Percentiles rank a stretch among this genome's conserved stretches.
phyloP scores from a whole-genome alignment of 495 filamentous ascomycete species.

The Alectoria sarmentosa region DNA sequence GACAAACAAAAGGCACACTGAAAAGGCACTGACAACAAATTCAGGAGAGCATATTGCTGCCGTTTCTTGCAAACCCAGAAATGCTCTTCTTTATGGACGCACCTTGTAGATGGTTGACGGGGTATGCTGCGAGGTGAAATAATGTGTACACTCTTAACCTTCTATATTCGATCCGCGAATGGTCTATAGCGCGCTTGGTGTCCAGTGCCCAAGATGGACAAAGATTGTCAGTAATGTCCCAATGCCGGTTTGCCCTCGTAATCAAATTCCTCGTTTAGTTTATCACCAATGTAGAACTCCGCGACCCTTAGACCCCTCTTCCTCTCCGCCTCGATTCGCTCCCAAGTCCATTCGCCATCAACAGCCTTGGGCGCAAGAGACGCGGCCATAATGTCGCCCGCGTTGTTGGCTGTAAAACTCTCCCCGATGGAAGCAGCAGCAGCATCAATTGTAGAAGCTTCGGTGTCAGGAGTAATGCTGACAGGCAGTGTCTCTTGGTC shows the following conservation, averaged over 20 bases:
- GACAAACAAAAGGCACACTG: too few relatives aligned
- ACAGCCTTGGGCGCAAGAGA: constrained; percentile 9
- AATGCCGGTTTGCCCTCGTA: constrained; percentile 20
- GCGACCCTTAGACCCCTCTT: constrained; percentile 47
- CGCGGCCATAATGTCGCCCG: constrained; percentile 12
- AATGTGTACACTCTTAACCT: too few relatives aligned
- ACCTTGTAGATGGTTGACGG: too few relatives aligned
- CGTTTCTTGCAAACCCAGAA: too few relatives aligned
- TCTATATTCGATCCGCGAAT: too few relatives aligned
- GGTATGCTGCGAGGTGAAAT: too few relatives aligned
- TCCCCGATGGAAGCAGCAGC: constrained; percentile 1
- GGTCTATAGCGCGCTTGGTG: too few relatives aligned
- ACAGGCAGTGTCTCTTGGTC: constrained; percentile 15
- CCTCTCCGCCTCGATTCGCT: constrained; percentile 51
- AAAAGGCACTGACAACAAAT: too few relatives aligned
- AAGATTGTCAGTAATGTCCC: constrained; percentile 14
- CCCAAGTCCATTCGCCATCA: constrained; percentile 43
- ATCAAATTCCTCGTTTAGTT: constrained; percentile 35
- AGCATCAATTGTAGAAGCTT: constrained; percentile 10
- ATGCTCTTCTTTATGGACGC: too few relatives aligned
- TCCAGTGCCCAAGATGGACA: too few relatives aligned
- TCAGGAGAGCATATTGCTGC: too few relatives aligned
- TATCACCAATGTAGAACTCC: constrained; percentile 44
- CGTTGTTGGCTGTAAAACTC: constrained; percentile 11
- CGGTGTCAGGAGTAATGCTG: not conserved